Conservation (phyloP, 2,329 filamentous ascomycete genomes). For the Exserohilum turcica region DNA sequence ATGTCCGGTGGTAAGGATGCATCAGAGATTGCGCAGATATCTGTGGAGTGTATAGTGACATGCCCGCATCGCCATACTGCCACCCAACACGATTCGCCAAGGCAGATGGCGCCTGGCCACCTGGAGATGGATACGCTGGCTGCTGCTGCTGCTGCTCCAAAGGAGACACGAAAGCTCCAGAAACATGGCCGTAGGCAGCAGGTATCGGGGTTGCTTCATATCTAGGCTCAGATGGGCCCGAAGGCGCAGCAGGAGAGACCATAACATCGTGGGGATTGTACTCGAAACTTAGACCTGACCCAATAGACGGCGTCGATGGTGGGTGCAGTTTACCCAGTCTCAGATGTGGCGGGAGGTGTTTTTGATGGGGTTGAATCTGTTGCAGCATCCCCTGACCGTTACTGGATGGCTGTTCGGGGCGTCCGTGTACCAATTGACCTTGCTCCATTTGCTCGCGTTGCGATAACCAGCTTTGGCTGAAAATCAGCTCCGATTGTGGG, state of each 20-base stretch:
- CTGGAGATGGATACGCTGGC: conserved; percentile 18
- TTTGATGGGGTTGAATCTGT: conserved; percentile 15
- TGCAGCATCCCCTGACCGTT: conserved; percentile 15
- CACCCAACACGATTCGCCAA: conserved; percentile 19
- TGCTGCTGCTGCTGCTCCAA: conserved; percentile 20
- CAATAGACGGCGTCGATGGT: conserved; percentile 18
- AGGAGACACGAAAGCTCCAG: conserved; percentile 38
- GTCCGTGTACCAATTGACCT: conserved; percentile 2
- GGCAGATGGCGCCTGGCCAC: conserved; percentile 9
- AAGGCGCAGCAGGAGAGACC: conserved; percentile 26
- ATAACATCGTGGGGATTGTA: conserved; percentile 15
- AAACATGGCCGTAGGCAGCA: conserved; percentile 42
- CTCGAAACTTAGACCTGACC: conserved; percentile 25
- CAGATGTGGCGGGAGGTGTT: conserved; percentile 11
- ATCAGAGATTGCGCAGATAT: conserved; percentile 39
- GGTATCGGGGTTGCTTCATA: conserved; percentile 47
- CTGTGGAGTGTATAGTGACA: conserved; percentile 42
- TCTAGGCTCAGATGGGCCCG: conserved; percentile 32
- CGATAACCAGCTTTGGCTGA: conserved; percentile 7
- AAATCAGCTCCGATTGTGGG: background rate
- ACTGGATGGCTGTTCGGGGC: conserved; percentile 3
- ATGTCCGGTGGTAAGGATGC: conserved; percentile 26
- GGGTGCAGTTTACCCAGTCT: conserved; percentile 12
- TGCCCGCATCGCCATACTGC: conserved; percentile 37
- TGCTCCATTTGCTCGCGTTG: conserved; percentile 11